Base-by-base conservation (phyloP, 495 filamentous ascomycete species). In the Mytilinidion resinicola region DNA sequence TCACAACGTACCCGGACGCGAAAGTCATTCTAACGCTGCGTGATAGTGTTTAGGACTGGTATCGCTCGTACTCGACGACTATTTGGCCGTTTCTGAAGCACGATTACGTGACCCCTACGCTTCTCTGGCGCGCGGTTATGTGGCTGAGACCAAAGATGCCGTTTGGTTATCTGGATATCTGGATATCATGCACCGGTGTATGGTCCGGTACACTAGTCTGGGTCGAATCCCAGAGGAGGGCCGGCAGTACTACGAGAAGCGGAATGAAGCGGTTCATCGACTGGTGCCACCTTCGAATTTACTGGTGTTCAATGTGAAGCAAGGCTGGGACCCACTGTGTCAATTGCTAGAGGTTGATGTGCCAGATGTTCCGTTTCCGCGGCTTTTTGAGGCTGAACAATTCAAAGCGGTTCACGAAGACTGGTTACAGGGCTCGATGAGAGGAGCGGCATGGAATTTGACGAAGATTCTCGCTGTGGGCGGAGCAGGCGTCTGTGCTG, bases 1-100 rank as follows among this genome's bases (percentile, higher is more conserved):
- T 80, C 14, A 62, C 56, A 1, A 73, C 76, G 10, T 80, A 80
- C 48, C 77, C 77, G 0, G 66, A 78, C 14, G 75, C 72, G 6
- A 72, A 76, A 50, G 74, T 79, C 36, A 68, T 80, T 19, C 54
- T 79, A 5, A 76, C 76, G 35, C 66, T 62, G 33, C 64, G 72
- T n/a, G 36, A 67, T n/a, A 66, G 70, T 3, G 74, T 30, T 30
- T 2, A 76, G 4, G 66, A 58, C 5, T 82, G 80, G 80, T 49
- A 62, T 15, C n/a, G 6, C 17, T 9, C 46, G 36, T 39, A 14
- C 10, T 37, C 25, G 25, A 30, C 25, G 25, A 30, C 25, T 30
- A 30, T 30, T 6, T 30, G 25, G 25, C 25, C 25, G 25, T 30
- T 30, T 30, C 25, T 30, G 25, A 30, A 30, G 25, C 25, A 30